Conservation (phyloP, 208 protist species). For the Trypanosoma scelopori region DNA sequence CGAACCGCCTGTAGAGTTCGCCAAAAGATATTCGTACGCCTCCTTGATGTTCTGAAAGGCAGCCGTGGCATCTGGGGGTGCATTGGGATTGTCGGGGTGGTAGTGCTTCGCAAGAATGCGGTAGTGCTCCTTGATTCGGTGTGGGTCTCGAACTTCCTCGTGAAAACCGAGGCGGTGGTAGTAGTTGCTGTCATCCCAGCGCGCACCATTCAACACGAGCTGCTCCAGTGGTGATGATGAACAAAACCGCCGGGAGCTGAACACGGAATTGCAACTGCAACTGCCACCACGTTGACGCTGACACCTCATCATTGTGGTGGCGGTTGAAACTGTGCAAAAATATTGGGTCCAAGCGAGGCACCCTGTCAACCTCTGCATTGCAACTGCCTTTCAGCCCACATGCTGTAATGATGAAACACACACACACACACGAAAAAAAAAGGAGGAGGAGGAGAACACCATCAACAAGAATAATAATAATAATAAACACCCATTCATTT, state of each 20-base stretch:
- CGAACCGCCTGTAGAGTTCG: slow-evolving; percentile 20
- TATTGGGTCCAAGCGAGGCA: neutral
- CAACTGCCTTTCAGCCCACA: neutral
- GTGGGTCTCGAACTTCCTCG: slow-evolving; percentile 32
- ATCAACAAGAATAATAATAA: slow-evolving; percentile 5
- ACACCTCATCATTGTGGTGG: too few relatives aligned
- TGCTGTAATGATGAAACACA: slow-evolving; percentile 3
- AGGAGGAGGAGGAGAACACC: neutral
- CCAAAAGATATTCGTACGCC: slow-evolving; percentile 55
- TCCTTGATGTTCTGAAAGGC: slow-evolving; percentile 78
- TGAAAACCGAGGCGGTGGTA: slow-evolving; percentile 70
- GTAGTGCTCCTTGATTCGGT: slow-evolving; percentile 64
- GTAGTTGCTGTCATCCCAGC: slow-evolving; percentile 43
- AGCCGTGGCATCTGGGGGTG: slow-evolving; percentile 29
- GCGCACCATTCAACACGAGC: slow-evolving; percentile 35
- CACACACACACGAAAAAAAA: too few relatives aligned
- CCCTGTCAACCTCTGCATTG: slow-evolving; percentile 8
- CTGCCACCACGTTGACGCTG: neutral
- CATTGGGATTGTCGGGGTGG: slow-evolving; percentile 62
- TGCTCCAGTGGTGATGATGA: slow-evolving; percentile 23
- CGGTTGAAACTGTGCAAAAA: too few relatives aligned
- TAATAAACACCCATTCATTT: neutral
- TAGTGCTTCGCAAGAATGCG: slow-evolving; percentile 72
- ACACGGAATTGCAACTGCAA: neutral
- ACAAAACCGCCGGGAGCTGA: neutral